phyloP scores from a whole-genome alignment of 768 basidiomycete genomes.

The Xerocomellus amylosporus region DNA sequence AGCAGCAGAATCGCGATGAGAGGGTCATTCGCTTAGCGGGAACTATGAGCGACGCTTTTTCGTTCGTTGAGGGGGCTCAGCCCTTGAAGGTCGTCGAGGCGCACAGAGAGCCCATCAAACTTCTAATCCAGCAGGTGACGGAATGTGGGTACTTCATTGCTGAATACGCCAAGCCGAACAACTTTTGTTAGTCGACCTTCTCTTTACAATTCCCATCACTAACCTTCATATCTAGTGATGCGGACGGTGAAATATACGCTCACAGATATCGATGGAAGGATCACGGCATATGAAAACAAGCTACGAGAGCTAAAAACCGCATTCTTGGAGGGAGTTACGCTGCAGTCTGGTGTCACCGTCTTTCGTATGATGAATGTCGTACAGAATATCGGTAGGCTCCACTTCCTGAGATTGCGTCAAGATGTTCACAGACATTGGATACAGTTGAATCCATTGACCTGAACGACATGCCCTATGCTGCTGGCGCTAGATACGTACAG shows the following conservation, averaged over 20 bases:
- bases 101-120: not conserved
- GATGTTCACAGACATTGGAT: not conserved
- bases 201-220: not conserved
- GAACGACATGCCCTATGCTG: constrained; percentile 12
- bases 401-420: not conserved
- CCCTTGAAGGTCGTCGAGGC: not conserved
- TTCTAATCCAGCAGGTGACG: too few relatives aligned
- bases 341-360: too few relatives aligned
- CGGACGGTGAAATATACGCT: not conserved
- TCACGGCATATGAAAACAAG: not conserved
- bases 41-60: not conserved
- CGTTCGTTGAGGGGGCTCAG: not conserved
- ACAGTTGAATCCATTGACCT: constrained; percentile 12
- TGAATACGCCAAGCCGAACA: not conserved
- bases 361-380: constrained; percentile 12
- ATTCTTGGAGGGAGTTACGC: not conserved
- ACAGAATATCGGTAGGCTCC: not conserved
- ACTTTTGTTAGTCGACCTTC: not conserved
- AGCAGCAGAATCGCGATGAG: constrained; percentile 10
- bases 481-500: too few relatives aligned
- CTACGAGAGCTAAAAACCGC: not conserved
- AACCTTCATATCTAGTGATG: not conserved
- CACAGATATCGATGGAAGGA: not conserved
- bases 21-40: constrained; percentile 9
- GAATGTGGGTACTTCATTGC: too few relatives aligned